phyloP scores from a whole-genome alignment of 192 early-diverging fungal genomes.

The Backusella luteola region DNA sequence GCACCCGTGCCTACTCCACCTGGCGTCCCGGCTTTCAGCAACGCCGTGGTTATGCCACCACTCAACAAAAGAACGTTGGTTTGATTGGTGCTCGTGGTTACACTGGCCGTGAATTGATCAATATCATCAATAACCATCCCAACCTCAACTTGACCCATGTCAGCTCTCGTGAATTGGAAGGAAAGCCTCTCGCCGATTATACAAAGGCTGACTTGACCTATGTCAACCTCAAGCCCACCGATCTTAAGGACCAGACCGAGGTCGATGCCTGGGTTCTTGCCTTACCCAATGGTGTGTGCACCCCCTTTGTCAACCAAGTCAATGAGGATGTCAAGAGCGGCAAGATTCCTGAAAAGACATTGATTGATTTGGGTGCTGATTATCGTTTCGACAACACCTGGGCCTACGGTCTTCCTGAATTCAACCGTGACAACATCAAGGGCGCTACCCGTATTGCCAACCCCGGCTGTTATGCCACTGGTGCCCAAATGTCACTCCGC shows the following conservation, averaged over 20 bases:
- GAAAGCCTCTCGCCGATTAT: conserved; percentile 81
- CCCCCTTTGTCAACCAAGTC: conserved; percentile 88
- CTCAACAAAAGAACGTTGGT: conserved; percentile 61
- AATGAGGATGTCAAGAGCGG: conserved; percentile 49
- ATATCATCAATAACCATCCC: conserved; percentile 86
- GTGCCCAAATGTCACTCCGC: conserved; percentile 85
- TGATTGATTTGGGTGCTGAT: conserved; percentile 92
- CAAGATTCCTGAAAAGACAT: conserved; percentile 59
- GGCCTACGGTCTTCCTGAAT: conserved; percentile 89
- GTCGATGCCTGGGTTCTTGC: conserved; percentile 98
- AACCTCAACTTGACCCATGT: conserved; percentile 83
- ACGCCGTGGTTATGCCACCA: conserved; percentile 59
- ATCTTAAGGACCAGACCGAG: conserved; percentile 46
- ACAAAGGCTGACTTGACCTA: conserved; percentile 67
- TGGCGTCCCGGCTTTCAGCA: conserved; percentile 18
- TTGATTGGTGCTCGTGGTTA: conserved; percentile 97
- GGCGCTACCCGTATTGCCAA: conserved; percentile 80
- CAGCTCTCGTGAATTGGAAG: conserved; percentile 91
- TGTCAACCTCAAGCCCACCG: conserved; percentile 77
- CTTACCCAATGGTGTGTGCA: conserved; percentile 92
- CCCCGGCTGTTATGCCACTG: conserved; percentile 99
- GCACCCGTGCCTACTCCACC: conserved; percentile 62
- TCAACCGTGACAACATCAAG: conserved; percentile 65
- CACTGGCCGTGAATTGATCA: conserved; percentile 94
- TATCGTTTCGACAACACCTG: conserved; percentile 86